A percentile compares a stretch with the other conserved stretches of the same genome.
Conservation (phyloP, 805 yeast genomes). For the Blastobotrys terrestris region DNA sequence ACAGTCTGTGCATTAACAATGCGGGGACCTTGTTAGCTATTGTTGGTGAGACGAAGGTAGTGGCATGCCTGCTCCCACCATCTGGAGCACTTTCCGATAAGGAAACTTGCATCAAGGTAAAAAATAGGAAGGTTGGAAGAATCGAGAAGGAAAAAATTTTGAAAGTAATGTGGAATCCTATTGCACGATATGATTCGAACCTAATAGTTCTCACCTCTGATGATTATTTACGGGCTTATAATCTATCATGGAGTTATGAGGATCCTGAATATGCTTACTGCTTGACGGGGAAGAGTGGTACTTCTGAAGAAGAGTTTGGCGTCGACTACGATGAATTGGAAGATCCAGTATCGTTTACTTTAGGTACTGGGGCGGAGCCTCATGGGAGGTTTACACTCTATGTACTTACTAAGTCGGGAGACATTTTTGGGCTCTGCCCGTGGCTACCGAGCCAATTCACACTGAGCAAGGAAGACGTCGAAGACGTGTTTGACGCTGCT, state of each 20-base stretch:
- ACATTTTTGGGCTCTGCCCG: conserved; percentile 58
- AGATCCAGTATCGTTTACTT: conserved; percentile 35
- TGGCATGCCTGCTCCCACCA: conserved; percentile 32
- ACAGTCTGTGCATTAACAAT: conserved; percentile 34
- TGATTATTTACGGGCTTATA: conserved; percentile 32
- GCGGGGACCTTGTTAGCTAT: conserved; percentile 40
- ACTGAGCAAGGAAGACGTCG: conserved; percentile 31
- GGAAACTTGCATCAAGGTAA: conserved; percentile 14
- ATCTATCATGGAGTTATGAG: conserved; percentile 28
- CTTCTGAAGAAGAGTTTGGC: conserved; percentile 1
- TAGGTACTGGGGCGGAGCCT: conserved; percentile 37
- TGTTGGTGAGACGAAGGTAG: conserved; percentile 30
- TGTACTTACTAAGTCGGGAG: conserved; percentile 49
- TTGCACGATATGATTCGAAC: conserved; percentile 39
- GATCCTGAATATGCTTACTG: conserved; percentile 21
- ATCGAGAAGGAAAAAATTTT: conserved; percentile 26
- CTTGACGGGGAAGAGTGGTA: background rate
- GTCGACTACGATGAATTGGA: conserved; percentile 14
- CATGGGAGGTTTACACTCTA: conserved; percentile 48
- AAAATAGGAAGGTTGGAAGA: conserved; percentile 22
- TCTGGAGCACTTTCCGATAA: conserved; percentile 5
- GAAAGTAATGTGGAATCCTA: conserved; percentile 41
- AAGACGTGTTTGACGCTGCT: conserved; percentile 32
- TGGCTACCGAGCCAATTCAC: conserved; percentile 46
- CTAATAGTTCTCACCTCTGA: conserved; percentile 38